These are phyloP conservation scores for Piper betle DNA, from an alignment of 164 flowering plant species.

Conservation along the genomic window DNA sequence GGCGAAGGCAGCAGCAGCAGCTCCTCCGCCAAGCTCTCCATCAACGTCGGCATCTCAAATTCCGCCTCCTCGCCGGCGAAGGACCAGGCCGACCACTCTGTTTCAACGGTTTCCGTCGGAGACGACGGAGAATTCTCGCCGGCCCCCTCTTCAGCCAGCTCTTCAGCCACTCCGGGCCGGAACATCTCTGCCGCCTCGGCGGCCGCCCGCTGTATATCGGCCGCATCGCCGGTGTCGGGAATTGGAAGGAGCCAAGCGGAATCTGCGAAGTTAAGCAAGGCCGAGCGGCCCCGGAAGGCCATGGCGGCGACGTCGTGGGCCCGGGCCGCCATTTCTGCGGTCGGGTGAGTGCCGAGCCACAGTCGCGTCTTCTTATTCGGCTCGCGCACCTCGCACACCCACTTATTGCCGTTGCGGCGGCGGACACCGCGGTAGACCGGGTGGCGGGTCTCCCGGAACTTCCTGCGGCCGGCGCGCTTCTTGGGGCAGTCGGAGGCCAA, in stretches of 20 bases:
- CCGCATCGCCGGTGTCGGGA: conserved; percentile 32
- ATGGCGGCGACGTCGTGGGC: conserved; percentile 66
- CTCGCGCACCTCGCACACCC: too few relatives aligned
- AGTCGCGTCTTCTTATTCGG: too few relatives aligned
- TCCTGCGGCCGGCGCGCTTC: conserved; percentile 43
- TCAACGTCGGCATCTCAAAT: conserved; percentile 15
- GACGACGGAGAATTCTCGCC: not conserved
- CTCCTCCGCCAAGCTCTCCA: too few relatives aligned
- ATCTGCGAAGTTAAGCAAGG: conserved; percentile 72
- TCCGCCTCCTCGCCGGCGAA: conserved; percentile 19
- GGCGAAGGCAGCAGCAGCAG: too few relatives aligned
- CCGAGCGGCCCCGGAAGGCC: conserved; percentile 44
- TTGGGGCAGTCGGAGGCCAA: conserved; percentile 36
- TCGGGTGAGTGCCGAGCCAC: too few relatives aligned
- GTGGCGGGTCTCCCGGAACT: conserved; percentile 55
- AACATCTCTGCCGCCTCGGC: conserved; percentile 63
- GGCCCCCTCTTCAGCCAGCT: not conserved
- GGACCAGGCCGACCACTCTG: not conserved
- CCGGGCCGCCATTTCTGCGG: conserved; percentile 59
- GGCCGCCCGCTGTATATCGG: conserved; percentile 67
- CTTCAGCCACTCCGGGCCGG: conserved; percentile 18
- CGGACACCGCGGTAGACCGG: conserved; percentile 54
- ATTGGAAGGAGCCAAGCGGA: conserved; percentile 47
- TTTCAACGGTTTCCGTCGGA: not conserved
- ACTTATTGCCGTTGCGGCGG: too few relatives aligned